Evolutionary conservation across 2,329 filamentous ascomycete genomes (phyloP).

Genomic region (Xenosphaeropsis pyriputrescens): DNA sequence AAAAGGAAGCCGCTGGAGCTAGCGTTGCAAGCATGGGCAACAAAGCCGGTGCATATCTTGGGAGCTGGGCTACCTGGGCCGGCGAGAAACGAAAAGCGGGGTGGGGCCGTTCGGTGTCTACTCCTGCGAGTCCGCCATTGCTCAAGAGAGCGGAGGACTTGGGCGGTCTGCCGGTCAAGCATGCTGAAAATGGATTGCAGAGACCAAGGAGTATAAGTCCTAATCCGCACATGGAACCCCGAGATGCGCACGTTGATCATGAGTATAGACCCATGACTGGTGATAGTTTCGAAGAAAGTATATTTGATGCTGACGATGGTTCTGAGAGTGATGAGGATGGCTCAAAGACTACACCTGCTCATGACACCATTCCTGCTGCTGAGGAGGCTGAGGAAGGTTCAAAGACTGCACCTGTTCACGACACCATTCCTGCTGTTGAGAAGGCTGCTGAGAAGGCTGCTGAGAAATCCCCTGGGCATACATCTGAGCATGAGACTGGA

Average conservation of each 20-base stretch:
- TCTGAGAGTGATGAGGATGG: no score
- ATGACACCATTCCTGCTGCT: no score
- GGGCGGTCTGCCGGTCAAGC: neutral
- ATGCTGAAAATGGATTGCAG: neutral
- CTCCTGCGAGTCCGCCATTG: constrained; percentile 1
- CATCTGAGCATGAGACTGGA: no score
- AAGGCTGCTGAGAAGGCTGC: no score
- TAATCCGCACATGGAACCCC: constrained; percentile 1
- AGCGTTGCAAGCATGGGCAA: constrained; percentile 32
- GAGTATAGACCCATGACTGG: constrained; percentile 9
- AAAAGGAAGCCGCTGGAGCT: constrained; percentile 28
- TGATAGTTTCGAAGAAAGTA: constrained; percentile 15
- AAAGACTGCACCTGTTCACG: no score
- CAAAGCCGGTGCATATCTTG: constrained; percentile 49
- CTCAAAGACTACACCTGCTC: no score
- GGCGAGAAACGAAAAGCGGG: constrained; percentile 55
- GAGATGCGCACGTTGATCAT: constrained; percentile 1
- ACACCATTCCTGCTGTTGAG: no score
- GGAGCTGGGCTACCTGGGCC: constrained; percentile 55
- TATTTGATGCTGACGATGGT: constrained; percentile 16
- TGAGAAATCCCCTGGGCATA: no score
- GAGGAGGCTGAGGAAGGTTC: no score
- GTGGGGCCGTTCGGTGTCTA: constrained; percentile 11
- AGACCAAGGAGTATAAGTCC: constrained; percentile 4
- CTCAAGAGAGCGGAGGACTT: constrained; percentile 3